Evolutionary conservation across 2,329 filamentous ascomycete genomes (phyloP).

Genomic region (Chaetothyriales sp.): DNA sequence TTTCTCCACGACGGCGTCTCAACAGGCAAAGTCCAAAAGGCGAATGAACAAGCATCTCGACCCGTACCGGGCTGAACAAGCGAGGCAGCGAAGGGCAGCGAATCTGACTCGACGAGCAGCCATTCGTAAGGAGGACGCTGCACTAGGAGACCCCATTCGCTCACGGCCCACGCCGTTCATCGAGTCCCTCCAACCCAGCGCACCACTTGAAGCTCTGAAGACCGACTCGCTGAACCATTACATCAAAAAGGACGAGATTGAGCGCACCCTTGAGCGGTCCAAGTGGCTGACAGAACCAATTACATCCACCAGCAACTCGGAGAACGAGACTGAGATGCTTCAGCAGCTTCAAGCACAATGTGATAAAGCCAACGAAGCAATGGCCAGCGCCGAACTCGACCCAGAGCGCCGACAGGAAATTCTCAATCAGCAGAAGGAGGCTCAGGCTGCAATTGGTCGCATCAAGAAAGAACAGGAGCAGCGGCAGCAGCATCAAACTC

Average conservation of each 20-base stretch:
- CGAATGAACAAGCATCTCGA: conserved; percentile 33
- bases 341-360: background rate
- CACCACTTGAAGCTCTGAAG: conserved; percentile 13
- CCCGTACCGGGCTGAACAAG: conserved; percentile 69
- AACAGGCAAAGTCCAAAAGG: conserved; percentile 25
- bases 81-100: conserved; percentile 68
- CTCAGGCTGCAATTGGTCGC: conserved; percentile 19
- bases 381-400: background rate
- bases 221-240: conserved; percentile 58
- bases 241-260: conserved; percentile 53
- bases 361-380: background rate
- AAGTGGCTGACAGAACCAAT: conserved; percentile 44
- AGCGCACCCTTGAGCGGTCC: conserved; percentile 52
- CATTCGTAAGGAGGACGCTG: conserved; percentile 51
- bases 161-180: conserved; percentile 72
- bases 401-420: background rate
- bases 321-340: background rate
- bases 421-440: conserved; percentile 5
- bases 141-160: conserved; percentile 63
- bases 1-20: conserved; percentile 38
- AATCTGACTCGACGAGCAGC: conserved; percentile 63
- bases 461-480: conserved; percentile 29
- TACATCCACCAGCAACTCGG: conserved; percentile 3
- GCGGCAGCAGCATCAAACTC: conserved; percentile 23
- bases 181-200: conserved; percentile 50